A percentile compares a stretch with the other conserved stretches of the same genome.
Conservation (phyloP, 192 early-diverging fungal genomes). For the Gaertneriomyces sp. region DNA sequence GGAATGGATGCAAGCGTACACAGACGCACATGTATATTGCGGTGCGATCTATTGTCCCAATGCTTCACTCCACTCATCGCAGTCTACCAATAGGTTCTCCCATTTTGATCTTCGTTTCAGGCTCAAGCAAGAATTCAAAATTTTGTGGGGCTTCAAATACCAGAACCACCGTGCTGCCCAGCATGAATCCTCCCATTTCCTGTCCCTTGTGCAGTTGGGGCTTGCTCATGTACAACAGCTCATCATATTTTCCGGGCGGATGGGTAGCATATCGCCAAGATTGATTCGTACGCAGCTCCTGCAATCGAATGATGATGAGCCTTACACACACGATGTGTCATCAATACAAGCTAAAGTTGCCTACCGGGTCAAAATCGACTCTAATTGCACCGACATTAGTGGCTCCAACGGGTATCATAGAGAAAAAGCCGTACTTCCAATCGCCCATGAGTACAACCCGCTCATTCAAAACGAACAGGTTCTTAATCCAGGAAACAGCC, state of each 20-base stretch:
- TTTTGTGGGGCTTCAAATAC: slow-evolving; percentile 91
- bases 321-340: neutral
- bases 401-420: slow-evolving; percentile 94
- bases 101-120: slow-evolving; percentile 74
- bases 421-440: slow-evolving; percentile 93
- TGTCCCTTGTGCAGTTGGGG: slow-evolving; percentile 72
- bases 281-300: slow-evolving; percentile 48
- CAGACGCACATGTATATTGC: too few species aligned
- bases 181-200: slow-evolving; percentile 91
- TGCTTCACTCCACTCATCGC: neutral
- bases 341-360: neutral
- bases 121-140: slow-evolving; percentile 72
- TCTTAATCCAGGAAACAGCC: slow-evolving; percentile 75
- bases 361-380: slow-evolving; percentile 87
- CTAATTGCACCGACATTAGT: slow-evolving; percentile 97
- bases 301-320: neutral
- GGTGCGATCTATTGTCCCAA: too few species aligned
- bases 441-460: slow-evolving; percentile 87
- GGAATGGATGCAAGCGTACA: too few species aligned
- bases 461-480: slow-evolving; percentile 96
- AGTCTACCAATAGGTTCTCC: slow-evolving; percentile 66
- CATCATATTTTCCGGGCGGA: slow-evolving; percentile 69
- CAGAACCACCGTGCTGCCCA: slow-evolving; percentile 93
- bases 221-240: slow-evolving; percentile 67
- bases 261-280: slow-evolving; percentile 33